Evolutionary conservation across 1,284 basidiomycete species (phyloP).

Genomic region (Puccinia polysora): DNA sequence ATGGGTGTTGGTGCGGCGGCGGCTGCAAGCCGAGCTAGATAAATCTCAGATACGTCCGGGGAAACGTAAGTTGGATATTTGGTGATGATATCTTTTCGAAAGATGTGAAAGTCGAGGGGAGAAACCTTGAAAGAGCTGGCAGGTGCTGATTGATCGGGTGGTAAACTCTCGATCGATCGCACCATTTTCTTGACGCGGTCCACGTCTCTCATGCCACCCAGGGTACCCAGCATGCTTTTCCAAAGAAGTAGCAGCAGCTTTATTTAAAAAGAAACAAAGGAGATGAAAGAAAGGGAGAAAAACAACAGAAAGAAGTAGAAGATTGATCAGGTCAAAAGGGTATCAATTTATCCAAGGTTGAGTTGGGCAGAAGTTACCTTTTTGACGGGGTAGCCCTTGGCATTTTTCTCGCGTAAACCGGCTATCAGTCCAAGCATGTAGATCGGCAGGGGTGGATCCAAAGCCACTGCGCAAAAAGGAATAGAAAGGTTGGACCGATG

Average conservation of each 20-base stretch:
- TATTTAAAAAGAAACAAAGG: not conserved
- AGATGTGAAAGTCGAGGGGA: slow-evolving; percentile 78
- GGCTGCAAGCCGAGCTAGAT: slow-evolving; percentile 66
- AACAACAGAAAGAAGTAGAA: too few species aligned
- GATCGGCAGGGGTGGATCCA: slow-evolving; percentile 88
- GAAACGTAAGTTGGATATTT: slow-evolving; percentile 73
- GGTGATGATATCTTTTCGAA: slow-evolving; percentile 78
- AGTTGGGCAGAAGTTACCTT: slow-evolving; percentile 55
- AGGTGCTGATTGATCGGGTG: slow-evolving; percentile 26
- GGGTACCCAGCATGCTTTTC: slow-evolving; percentile 88
- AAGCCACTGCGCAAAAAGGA: slow-evolving; percentile 60
- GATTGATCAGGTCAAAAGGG: too few species aligned
- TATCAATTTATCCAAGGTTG: not conserved
- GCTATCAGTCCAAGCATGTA: slow-evolving; percentile 86
- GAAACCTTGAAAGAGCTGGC: slow-evolving; percentile 55
- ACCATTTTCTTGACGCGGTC: slow-evolving; percentile 76
- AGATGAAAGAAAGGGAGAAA: slow-evolving; percentile 4
- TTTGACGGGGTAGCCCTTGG: slow-evolving; percentile 92
- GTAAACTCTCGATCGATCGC: slow-evolving; percentile 65
- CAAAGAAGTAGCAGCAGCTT: slow-evolving; percentile 85
- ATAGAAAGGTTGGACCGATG: slow-evolving; percentile 24
- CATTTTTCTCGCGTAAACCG: slow-evolving; percentile 83
- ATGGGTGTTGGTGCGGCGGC: slow-evolving; percentile 85
- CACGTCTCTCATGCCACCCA: slow-evolving; percentile 85
- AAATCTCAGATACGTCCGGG: slow-evolving; percentile 26